Percentiles rank a stretch among this genome's conserved stretches.
These are phyloP conservation scores for Penicillium decumbens DNA, from an alignment of 2,329 filamentous ascomycete species.

Conservation along the genomic window DNA sequence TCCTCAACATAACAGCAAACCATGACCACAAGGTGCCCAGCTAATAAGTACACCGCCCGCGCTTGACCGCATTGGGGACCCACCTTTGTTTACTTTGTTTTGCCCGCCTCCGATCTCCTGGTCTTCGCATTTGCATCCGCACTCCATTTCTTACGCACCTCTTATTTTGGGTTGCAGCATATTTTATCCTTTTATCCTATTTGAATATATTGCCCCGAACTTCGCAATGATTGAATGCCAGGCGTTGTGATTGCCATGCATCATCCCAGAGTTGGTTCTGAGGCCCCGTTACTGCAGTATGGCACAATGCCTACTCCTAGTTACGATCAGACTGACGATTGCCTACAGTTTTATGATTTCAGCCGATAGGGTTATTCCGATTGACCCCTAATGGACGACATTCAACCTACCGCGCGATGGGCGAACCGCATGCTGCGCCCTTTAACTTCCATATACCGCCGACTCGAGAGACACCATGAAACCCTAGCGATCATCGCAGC, in stretches of 20 bases:
- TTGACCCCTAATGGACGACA: slow-evolving; percentile 31
- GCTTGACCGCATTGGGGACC: slow-evolving; percentile 22
- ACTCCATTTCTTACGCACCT: slow-evolving; percentile 7
- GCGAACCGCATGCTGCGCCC: slow-evolving; percentile 43
- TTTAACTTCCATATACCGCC: slow-evolving; percentile 38
- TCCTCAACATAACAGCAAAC: background rate
- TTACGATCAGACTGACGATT: background rate
- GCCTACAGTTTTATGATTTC: slow-evolving; percentile 4
- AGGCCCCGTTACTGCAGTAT: slow-evolving; percentile 7
- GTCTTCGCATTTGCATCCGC: slow-evolving; percentile 1
- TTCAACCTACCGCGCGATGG: slow-evolving; percentile 41
- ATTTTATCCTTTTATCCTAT: slow-evolving; percentile 1
- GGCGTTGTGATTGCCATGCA: slow-evolving; percentile 12
- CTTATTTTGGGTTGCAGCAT: slow-evolving; percentile 7
- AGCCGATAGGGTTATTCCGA: slow-evolving; percentile 5
- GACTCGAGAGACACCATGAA: slow-evolving; percentile 41
- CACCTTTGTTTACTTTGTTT: slow-evolving; percentile 29
- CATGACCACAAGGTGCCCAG: too few species aligned
- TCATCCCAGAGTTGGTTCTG: slow-evolving; percentile 6
- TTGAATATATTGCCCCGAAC: background rate
- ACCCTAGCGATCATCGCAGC: slow-evolving; percentile 26
- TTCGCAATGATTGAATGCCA: slow-evolving; percentile 4
- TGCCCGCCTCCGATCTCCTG: background rate
- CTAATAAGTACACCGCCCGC: background rate
- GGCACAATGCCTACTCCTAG: background rate